phyloP scores from a whole-genome alignment of 2,329 filamentous ascomycete genomes.

The Stromatinia cepivora region DNA sequence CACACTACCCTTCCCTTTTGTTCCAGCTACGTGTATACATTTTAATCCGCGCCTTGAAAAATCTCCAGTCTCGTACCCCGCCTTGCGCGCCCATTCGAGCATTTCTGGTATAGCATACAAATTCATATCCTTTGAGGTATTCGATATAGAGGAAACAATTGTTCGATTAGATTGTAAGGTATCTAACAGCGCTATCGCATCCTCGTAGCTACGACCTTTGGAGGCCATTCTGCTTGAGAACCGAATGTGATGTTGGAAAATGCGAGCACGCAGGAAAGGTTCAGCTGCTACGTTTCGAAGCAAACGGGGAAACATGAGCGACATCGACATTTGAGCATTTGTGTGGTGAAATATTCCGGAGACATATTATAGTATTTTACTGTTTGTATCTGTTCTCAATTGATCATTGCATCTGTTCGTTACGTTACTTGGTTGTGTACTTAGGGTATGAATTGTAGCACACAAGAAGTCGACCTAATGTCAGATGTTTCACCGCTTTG shows the following conservation, averaged over 20 bases:
- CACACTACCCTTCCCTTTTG: slow-evolving; percentile 79
- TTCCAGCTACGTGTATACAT: slow-evolving; percentile 82
- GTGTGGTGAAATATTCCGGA: neutral
- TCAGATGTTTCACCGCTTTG: neutral
- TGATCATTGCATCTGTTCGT: neutral
- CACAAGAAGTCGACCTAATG: no score
- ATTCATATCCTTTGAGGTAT: slow-evolving; percentile 31
- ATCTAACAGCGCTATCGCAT: slow-evolving; percentile 34
- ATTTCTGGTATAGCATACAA: slow-evolving; percentile 40
- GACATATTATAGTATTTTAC: neutral
- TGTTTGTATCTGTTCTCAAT: neutral
- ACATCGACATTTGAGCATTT: neutral
- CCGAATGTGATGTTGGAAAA: slow-evolving; percentile 4
- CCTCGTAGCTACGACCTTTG: slow-evolving; percentile 26
- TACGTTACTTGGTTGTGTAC: neutral
- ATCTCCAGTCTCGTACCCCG: slow-evolving; percentile 34
- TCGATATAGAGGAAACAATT: slow-evolving; percentile 31
- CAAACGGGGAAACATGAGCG: neutral
- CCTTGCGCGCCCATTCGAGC: slow-evolving; percentile 39
- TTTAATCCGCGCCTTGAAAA: slow-evolving; percentile 33
- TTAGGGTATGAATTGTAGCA: neutral
- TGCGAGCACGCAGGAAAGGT: neutral
- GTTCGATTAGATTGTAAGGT: slow-evolving; percentile 37
- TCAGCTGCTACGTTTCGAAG: neutral
- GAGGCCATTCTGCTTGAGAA: slow-evolving; percentile 10